Conservation (phyloP, 768 basidiomycete genomes). For the Brasilioporus rufonigricans region DNA sequence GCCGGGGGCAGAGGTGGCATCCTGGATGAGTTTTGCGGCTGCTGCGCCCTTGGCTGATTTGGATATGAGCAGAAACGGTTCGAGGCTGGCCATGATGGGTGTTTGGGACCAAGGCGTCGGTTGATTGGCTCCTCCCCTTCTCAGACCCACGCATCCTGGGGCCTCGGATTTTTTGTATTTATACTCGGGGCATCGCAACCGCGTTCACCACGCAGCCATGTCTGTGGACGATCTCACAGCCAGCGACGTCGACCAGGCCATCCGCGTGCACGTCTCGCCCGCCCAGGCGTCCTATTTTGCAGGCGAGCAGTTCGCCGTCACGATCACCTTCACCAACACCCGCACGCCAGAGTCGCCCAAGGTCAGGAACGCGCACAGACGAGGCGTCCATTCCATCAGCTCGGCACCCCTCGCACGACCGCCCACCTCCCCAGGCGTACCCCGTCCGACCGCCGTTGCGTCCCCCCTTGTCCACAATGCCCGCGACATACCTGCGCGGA, state of each 20-base stretch:
- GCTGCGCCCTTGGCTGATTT: conserved; percentile 91
- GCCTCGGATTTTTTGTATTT: too few species aligned
- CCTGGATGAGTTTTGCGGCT: conserved; percentile 83
- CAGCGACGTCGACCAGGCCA: conserved; percentile 41
- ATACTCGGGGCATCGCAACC: too few species aligned
- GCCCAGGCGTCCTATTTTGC: conserved; percentile 90
- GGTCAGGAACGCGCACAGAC: conserved; percentile 50
- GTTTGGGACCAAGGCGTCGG: conserved; percentile 13
- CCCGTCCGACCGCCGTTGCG: conserved; percentile 36
- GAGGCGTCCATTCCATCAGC: conserved; percentile 78
- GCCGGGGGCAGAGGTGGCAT: conserved; percentile 85
- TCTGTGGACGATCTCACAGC: conserved; percentile 14
- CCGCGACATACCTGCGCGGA: conserved; percentile 40
- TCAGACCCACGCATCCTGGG: too few species aligned
- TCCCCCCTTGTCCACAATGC: conserved; percentile 21
- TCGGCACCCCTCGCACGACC: conserved; percentile 79
- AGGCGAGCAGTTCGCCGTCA: conserved; percentile 83
- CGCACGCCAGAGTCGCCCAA: conserved; percentile 47
- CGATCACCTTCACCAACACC: conserved; percentile 85
- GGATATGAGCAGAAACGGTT: conserved; percentile 89
- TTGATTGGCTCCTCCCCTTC: too few species aligned
- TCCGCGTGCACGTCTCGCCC: conserved; percentile 73
- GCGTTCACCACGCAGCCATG: too few species aligned
- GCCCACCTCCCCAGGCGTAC: conserved; percentile 76
- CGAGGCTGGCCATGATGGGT: conserved; percentile 50